phyloP scores from a whole-genome alignment of 441 rosid genomes.

The Viola pubescens region DNA sequence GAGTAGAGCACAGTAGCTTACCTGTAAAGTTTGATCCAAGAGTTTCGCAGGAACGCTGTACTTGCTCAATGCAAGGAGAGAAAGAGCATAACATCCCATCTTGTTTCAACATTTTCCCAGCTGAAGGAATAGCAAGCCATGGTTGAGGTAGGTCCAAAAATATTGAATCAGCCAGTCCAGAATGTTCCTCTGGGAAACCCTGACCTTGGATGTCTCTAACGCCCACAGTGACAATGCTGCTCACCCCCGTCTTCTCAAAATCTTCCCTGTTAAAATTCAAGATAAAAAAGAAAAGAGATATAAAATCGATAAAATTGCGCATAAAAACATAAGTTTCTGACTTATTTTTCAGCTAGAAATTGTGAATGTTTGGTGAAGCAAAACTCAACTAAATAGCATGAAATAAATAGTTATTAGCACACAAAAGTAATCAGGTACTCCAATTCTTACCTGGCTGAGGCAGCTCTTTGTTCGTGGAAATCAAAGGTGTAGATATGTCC shows the following conservation, averaged over 20 bases:
- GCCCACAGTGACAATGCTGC: constrained; percentile 60
- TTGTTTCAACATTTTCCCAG: constrained; percentile 68
- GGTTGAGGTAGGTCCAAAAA: constrained; percentile 91
- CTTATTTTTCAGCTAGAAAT: no score
- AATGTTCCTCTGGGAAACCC: constrained; percentile 70
- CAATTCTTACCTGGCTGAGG: constrained; percentile 60
- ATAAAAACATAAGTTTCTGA: no score
- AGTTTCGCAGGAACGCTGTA: constrained; percentile 72
- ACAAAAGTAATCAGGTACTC: not conserved
- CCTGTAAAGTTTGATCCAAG: constrained; percentile 63
- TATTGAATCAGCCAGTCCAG: constrained; percentile 57
- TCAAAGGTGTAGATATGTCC: constrained; percentile 91
- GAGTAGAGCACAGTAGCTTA: constrained; percentile 15
- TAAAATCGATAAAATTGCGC: no score
- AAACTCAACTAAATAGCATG: no score
- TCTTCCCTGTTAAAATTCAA: constrained; percentile 43
- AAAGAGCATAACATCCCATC: constrained; percentile 77
- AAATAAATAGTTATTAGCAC: no score
- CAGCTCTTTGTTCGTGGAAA: constrained; percentile 89
- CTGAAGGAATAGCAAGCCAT: constrained; percentile 72
- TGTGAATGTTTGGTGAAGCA: no score
- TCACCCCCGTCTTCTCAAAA: constrained; percentile 68
- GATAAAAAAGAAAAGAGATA: no score
- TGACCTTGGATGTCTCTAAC: constrained; percentile 81
- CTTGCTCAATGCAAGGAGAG: constrained; percentile 93